A percentile compares a stretch with the other conserved stretches of the same genome.
phyloP scores from a whole-genome alignment of 768 basidiomycete genomes.

The Asterophora parasitica region DNA sequence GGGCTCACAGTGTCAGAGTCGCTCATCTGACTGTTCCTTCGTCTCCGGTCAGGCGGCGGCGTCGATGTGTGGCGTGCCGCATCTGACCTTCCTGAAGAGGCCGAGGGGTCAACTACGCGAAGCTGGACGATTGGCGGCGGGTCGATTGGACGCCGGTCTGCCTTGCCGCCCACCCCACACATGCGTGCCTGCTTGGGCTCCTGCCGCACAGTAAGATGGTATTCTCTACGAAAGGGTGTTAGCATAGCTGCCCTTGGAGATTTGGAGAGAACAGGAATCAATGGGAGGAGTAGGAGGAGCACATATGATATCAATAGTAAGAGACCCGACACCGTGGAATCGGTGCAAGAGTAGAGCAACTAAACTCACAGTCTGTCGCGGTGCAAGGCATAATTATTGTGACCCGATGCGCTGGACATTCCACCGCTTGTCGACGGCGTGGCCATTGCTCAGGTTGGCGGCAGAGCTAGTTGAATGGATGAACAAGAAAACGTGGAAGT shows the following conservation, averaged over 20 bases:
- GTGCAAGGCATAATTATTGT: constrained; percentile 17
- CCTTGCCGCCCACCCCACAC: constrained; percentile 89
- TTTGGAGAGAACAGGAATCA: constrained; percentile 5
- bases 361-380: constrained; percentile 37
- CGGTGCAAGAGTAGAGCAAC: constrained; percentile 19
- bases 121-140: constrained; percentile 97
- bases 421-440: background rate
- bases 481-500: background rate
- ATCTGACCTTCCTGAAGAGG: background rate
- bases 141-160: constrained; percentile 94
- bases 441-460: background rate
- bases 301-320: constrained; percentile 3
- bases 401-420: background rate
- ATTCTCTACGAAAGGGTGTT: constrained; percentile 49
- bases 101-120: constrained; percentile 68
- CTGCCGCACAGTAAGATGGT: constrained; percentile 82
- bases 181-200: constrained; percentile 90
- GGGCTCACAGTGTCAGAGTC: constrained; percentile 6
- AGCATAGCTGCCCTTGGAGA: constrained; percentile 3
- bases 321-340: constrained; percentile 29
- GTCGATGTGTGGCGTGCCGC: constrained; percentile 1
- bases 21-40: constrained; percentile 7
- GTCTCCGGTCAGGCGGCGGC: constrained; percentile 11
- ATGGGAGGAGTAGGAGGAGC: constrained; percentile 7
- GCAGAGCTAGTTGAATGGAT: background rate